Evolutionary conservation across 2,329 filamentous ascomycete species (phyloP).

Genomic region (Leptoxyphium fumago): DNA sequence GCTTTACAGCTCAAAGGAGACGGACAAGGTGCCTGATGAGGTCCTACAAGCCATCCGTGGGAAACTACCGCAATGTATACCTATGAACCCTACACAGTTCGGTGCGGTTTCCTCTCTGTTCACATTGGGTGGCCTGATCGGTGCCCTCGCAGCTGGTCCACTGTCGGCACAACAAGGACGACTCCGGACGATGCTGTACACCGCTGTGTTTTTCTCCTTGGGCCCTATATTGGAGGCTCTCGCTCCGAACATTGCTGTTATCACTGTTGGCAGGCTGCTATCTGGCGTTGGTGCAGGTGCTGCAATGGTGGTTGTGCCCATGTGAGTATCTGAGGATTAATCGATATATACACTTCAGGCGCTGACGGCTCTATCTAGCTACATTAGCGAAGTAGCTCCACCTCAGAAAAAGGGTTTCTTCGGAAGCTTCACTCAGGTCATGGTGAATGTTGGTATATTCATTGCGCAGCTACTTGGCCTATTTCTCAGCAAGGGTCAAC

Average conservation of each 20-base stretch:
- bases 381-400: slow-evolving; percentile 83
- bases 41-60: background rate
- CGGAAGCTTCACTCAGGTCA: slow-evolving; percentile 72
- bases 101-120: slow-evolving; percentile 82
- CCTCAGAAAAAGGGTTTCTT: slow-evolving; percentile 50
- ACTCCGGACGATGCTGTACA: slow-evolving; percentile 59
- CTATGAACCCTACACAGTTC: slow-evolving; percentile 69
- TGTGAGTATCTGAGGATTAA: slow-evolving; percentile 23
- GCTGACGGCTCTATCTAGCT: slow-evolving; percentile 23
- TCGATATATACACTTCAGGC: too few species aligned
- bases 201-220: slow-evolving; percentile 58
- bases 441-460: slow-evolving; percentile 77
- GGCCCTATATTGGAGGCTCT: slow-evolving; percentile 66
- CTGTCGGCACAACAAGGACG: slow-evolving; percentile 66
- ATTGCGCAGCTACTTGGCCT: slow-evolving; percentile 71
- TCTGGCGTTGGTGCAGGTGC: slow-evolving; percentile 77
- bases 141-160: slow-evolving; percentile 67
- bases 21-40: background rate
- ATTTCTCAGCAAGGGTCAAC: slow-evolving; percentile 63
- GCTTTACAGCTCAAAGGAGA: background rate
- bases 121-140: slow-evolving; percentile 73
- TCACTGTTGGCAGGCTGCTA: slow-evolving; percentile 62
- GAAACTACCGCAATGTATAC: slow-evolving; percentile 60
- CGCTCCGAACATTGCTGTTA: slow-evolving; percentile 48
- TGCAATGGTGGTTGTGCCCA: slow-evolving; percentile 78